These are phyloP conservation scores for Cyphellophora europaea DNA, from an alignment of 2,329 filamentous ascomycete species.

Conservation along the genomic window DNA sequence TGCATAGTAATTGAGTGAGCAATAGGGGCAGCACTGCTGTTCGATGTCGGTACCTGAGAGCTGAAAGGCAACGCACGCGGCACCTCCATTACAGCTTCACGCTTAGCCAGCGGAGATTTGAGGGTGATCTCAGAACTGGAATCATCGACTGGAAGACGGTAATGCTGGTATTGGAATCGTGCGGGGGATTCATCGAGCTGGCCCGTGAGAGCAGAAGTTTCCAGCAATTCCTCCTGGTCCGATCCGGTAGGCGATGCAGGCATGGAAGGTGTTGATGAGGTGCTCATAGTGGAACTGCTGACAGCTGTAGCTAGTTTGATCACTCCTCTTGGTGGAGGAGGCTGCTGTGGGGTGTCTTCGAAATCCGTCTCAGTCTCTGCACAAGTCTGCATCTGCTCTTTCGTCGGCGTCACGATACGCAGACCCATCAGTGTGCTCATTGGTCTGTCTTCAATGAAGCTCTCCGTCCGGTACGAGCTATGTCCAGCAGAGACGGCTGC, in stretches of 20 bases:
- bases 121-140: slow-evolving; percentile 11
- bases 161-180: slow-evolving; percentile 9
- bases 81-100: neutral
- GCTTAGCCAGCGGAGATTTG: slow-evolving; percentile 6
- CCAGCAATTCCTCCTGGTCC: slow-evolving; percentile 3
- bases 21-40: slow-evolving; percentile 1
- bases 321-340: slow-evolving; percentile 14
- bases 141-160: slow-evolving; percentile 15
- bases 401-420: neutral
- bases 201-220: neutral
- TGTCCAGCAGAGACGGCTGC: slow-evolving; percentile 2
- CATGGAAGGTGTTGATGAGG: slow-evolving; percentile 10
- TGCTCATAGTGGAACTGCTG: slow-evolving; percentile 29
- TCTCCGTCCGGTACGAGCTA: slow-evolving; percentile 11
- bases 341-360: slow-evolving; percentile 7
- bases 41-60: neutral
- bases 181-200: neutral
- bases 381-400: neutral
- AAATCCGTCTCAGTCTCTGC: slow-evolving; percentile 1
- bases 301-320: slow-evolving; percentile 16
- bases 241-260: slow-evolving; percentile 4
- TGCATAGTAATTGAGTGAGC: slow-evolving; percentile 32
- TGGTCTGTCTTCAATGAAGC: slow-evolving; percentile 13
- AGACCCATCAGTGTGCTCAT: slow-evolving; percentile 3
- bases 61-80: neutral